Base-by-base conservation (phyloP, 768 basidiomycete genomes). In the Kwoniella newhampshirensis region DNA sequence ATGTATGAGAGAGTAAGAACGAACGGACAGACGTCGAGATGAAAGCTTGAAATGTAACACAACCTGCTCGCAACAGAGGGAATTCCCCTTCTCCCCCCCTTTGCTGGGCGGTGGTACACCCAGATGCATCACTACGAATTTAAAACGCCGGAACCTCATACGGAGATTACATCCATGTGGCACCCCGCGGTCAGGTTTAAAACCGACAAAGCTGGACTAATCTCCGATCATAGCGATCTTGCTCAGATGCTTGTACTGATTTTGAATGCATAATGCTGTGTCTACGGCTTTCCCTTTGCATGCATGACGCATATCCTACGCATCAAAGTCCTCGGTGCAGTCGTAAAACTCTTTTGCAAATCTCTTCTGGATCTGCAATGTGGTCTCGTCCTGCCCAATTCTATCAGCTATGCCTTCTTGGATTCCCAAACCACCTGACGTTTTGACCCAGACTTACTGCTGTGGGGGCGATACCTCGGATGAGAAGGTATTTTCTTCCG, bases 321-420 rank as follows among this genome's bases (percentile, higher is more conserved):
- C 62, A 17, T 62, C 57, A 8, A 59, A 55, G 28, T 69, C 70
- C 25, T 72, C 70, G 3, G 63, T 64, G 15, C 49, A 60, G 30
- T 83, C 83, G 67, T 91, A 94, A 73, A 93, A 91, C 70, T 93
- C 91, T 66, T 81, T 81, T 44, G 90, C 86, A 42, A 96, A 83
- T 50, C 88, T 80, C 65, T 85, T 83, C 74, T 96, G 92, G 0
- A 85, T 85, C 30, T 89, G 83, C 39, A 77, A 67, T 0, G 84
- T 83, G 15, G 80, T 85, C 77, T 94, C 92, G 7, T 68, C 76
- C 79, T 75, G 32, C 1, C 17, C 25, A 5, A 42, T 41, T n/a
- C n/a, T n/a, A n/a, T n/a, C n/a, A n/a, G n/a, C n/a, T n/a, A n/a
- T n/a, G n/a, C n/a, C n/a, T n/a, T n/a, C n/a, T n/a, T n/a, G n/a